These are phyloP conservation scores for Oxytropis ochrocephala DNA, from an alignment of 306 rosid genomes.

Conservation along the genomic window DNA sequence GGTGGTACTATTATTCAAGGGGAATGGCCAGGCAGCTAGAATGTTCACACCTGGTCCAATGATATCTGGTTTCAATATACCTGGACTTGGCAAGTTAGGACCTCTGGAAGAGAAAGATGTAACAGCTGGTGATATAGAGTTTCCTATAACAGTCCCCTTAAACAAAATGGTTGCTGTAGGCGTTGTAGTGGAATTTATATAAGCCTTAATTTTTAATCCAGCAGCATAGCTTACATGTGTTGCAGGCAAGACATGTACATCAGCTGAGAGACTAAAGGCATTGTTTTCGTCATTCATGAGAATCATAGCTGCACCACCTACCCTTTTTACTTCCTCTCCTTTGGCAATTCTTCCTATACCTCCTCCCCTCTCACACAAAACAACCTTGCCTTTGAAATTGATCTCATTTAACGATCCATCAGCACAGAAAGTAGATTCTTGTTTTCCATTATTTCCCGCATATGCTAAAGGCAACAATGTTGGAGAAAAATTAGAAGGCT, in stretches of 20 bases:
- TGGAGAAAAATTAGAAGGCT: conserved; percentile 33
- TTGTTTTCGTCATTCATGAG: conserved; percentile 39
- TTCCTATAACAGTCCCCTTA: conserved; percentile 50
- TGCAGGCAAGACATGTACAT: conserved; percentile 60
- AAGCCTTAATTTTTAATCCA: conserved; percentile 50
- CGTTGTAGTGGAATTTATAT: conserved; percentile 49
- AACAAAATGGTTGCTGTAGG: conserved; percentile 56
- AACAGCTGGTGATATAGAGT: conserved; percentile 42
- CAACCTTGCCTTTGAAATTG: conserved; percentile 46
- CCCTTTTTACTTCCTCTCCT: conserved; percentile 60
- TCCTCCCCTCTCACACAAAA: conserved; percentile 64
- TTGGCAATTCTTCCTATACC: conserved; percentile 43
- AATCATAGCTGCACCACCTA: conserved; percentile 64
- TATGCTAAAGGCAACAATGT: conserved; percentile 36
- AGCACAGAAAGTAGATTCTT: conserved; percentile 40
- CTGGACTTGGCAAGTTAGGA: conserved; percentile 60
- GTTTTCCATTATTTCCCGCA: conserved; percentile 48
- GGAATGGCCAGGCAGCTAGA: conserved; percentile 69
- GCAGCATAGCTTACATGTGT: conserved; percentile 49
- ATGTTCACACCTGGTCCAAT: conserved; percentile 58
- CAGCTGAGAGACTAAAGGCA: conserved; percentile 46
- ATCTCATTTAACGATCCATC: conserved; percentile 37
- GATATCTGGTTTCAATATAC: conserved; percentile 73
- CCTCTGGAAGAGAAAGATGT: conserved; percentile 74
- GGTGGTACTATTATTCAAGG: conserved; percentile 30